Conservation (phyloP, 345 rosid species). For the Pistacia integerrima region DNA sequence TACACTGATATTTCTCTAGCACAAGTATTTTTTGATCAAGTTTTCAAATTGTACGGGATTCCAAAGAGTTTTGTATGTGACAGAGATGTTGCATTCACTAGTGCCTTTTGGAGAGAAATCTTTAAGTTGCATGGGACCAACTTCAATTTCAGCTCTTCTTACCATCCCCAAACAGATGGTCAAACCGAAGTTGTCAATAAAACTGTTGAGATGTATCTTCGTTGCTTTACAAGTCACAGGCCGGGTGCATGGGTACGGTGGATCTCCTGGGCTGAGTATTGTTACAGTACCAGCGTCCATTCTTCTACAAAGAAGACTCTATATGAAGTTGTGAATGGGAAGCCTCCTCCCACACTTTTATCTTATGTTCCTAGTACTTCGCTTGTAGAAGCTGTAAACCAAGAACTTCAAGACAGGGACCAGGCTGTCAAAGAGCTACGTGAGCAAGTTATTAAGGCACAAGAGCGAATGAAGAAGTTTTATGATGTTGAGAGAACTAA, state of each 20-base stretch:
- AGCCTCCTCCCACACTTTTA: neutral
- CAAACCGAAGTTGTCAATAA: slow-evolving; percentile 1
- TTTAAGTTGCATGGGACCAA: neutral
- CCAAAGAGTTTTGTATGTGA: neutral
- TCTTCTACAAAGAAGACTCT: neutral
- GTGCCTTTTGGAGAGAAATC: neutral
- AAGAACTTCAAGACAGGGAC: slow-evolving; percentile 37
- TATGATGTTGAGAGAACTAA: neutral
- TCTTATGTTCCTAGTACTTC: neutral
- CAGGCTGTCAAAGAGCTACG: slow-evolving; percentile 20
- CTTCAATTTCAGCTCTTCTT: neutral
- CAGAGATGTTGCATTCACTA: neutral
- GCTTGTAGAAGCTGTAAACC: neutral
- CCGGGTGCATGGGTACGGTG: slow-evolving; percentile 1
- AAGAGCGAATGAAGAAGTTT: neutral
- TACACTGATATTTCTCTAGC: neutral
- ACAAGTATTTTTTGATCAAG: neutral
- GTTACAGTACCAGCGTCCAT: neutral
- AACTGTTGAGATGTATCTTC: neutral
- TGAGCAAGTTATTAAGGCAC: neutral
- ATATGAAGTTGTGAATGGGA: neutral
- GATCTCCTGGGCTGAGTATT: neutral
- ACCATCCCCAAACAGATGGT: neutral
- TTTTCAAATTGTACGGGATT: slow-evolving; percentile 7
- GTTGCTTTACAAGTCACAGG: neutral